A percentile compares a stretch with the other conserved stretches of the same genome.
phyloP scores from a whole-genome alignment of 495 filamentous ascomycete species.

The Thermochaetoides thermophila region DNA sequence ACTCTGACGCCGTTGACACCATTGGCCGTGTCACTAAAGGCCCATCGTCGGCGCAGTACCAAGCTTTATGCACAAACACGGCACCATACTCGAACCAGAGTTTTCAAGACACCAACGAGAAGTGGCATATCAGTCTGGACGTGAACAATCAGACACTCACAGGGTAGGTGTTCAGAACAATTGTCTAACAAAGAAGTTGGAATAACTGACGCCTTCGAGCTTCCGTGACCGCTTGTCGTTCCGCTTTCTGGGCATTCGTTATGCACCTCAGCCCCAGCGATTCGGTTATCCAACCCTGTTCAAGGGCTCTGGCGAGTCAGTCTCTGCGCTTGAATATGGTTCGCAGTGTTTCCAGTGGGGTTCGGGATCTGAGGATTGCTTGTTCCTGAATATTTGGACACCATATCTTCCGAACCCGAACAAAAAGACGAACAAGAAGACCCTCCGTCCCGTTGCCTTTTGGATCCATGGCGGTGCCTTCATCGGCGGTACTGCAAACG shows the following conservation, averaged over 20 bases:
- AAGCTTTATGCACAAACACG: constrained; percentile 30
- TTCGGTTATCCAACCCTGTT: constrained; percentile 27
- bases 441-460: constrained; percentile 36
- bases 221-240: constrained; percentile 40
- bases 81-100: constrained; percentile 28
- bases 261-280: constrained; percentile 24
- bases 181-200: not conserved
- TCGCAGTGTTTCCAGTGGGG: constrained; percentile 27
- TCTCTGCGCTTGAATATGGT: constrained; percentile 25
- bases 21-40: not conserved
- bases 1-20: constrained; percentile 3
- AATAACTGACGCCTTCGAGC: no score
- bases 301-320: constrained; percentile 17
- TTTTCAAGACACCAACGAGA: constrained; percentile 23
- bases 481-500: constrained; percentile 24
- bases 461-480: constrained; percentile 35
- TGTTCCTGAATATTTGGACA: constrained; percentile 42
- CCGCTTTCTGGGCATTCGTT: constrained; percentile 31
- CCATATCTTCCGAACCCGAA: constrained; percentile 30
- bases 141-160: constrained; percentile 30
- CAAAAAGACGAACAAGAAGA: constrained; percentile 9
- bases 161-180: constrained; percentile 22
- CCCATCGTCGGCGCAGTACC: constrained; percentile 4
- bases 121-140: constrained; percentile 29
- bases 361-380: constrained; percentile 31